These are phyloP conservation scores for Saccharomyces hybrid DNA, from an alignment of 1,139 yeast genomes.

Conservation along the genomic window DNA sequence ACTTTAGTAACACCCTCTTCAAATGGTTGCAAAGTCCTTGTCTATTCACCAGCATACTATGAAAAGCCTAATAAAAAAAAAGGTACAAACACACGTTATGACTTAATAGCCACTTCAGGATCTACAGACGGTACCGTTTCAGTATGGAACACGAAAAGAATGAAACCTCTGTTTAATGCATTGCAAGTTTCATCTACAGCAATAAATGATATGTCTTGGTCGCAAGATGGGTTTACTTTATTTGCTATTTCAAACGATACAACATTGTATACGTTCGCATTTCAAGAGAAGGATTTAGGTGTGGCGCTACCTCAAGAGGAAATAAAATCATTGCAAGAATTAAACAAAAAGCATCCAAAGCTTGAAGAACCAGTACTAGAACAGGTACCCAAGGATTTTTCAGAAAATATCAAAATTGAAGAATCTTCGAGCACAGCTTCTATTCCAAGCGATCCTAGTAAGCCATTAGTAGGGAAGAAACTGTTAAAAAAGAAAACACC, in stretches of 20 bases:
- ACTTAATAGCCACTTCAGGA: conserved; percentile 82
- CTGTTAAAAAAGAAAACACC: conserved; percentile 62
- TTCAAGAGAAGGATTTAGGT: conserved; percentile 53
- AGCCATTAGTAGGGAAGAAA: conserved; percentile 6
- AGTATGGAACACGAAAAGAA: conserved; percentile 77
- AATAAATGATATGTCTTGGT: conserved; percentile 74
- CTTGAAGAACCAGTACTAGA: conserved; percentile 14
- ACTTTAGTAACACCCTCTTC: conserved; percentile 55
- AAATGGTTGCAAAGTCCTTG: conserved; percentile 45
- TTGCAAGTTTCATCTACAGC: conserved; percentile 53
- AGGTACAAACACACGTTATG: conserved; percentile 35
- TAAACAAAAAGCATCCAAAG: conserved; percentile 23
- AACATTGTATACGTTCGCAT: conserved; percentile 43
- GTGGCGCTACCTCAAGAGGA: conserved; percentile 21
- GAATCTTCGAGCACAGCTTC: neutral
- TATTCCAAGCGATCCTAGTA: neutral
- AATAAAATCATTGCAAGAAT: conserved; percentile 15
- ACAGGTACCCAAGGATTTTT: conserved; percentile 9
- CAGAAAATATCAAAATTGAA: conserved; percentile 8
- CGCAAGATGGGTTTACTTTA: conserved; percentile 41
- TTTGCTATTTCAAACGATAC: conserved; percentile 52
- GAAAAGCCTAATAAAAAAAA: conserved; percentile 22
- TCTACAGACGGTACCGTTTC: conserved; percentile 65
- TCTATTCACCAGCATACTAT: conserved; percentile 45
- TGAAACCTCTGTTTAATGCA: conserved; percentile 67